phyloP scores from a whole-genome alignment of 1,139 yeast species.

The Blastobotrys buckinghamii region DNA sequence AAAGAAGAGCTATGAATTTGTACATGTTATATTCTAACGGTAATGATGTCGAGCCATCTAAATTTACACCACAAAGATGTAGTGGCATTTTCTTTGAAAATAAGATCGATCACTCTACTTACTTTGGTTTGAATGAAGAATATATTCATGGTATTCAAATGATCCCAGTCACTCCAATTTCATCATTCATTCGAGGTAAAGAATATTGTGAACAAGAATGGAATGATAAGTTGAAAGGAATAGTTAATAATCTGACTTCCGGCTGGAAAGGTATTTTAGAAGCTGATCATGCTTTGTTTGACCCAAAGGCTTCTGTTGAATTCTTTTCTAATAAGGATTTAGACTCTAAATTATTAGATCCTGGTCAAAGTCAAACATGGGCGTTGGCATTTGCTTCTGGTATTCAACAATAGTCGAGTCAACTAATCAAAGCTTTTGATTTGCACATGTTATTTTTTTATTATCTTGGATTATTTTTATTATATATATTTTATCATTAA shows the following conservation, averaged over 20 bases:
- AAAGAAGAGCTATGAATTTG: conserved; percentile 52
- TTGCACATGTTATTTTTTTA: too few species aligned
- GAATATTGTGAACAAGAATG: conserved; percentile 73
- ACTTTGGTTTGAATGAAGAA: conserved; percentile 64
- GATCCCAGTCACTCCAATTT: conserved; percentile 78
- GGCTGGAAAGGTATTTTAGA: conserved; percentile 86
- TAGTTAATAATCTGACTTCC: conserved; percentile 50
- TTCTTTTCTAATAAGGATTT: conserved; percentile 58
- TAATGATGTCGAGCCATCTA: conserved; percentile 39
- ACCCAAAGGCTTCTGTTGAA: conserved; percentile 54
- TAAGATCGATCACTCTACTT: conserved; percentile 84
- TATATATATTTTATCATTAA: neutral
- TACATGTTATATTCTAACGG: conserved; percentile 53
- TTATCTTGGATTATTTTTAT: neutral
- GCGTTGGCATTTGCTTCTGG: conserved; percentile 69
- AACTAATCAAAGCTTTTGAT: neutral
- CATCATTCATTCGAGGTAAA: conserved; percentile 66
- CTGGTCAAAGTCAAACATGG: conserved; percentile 91
- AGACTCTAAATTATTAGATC: conserved; percentile 54
- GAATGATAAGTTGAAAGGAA: conserved; percentile 44
- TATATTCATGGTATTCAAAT: conserved; percentile 92
- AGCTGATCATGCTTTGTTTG: conserved; percentile 65
- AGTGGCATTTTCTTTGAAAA: conserved; percentile 72
- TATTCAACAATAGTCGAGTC: conserved; percentile 15
- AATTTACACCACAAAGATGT: conserved; percentile 54